Evolutionary conservation across 768 basidiomycete species (phyloP).

Genomic region (Suillus lakei): DNA sequence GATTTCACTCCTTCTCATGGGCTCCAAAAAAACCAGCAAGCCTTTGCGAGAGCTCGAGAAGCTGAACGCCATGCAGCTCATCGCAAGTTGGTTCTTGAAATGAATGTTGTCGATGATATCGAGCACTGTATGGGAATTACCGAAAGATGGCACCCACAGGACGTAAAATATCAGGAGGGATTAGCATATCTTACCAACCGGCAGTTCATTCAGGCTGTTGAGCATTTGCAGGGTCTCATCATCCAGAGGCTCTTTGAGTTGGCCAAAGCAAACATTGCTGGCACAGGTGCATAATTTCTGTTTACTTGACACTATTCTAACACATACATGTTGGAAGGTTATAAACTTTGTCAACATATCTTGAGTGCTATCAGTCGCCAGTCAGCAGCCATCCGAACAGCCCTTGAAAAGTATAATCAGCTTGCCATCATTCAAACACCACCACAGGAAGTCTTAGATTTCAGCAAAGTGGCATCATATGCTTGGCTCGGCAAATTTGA

Average conservation of each 20-base stretch:
- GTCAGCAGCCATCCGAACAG: conserved; percentile 36
- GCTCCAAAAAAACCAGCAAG: conserved; percentile 17
- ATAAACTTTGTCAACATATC: conserved; percentile 40
- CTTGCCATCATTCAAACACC: conserved; percentile 25
- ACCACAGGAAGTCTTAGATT: conserved; percentile 21
- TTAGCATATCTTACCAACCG: conserved; percentile 2
- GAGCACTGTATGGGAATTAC: conserved; percentile 29
- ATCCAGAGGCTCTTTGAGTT: conserved; percentile 44
- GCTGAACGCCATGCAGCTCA: conserved; percentile 20
- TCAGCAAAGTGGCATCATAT: conserved; percentile 22
- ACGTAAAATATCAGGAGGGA: conserved; percentile 27
- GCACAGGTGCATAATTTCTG: conserved; percentile 31
- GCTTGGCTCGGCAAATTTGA: conserved; percentile 35
- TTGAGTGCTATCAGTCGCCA: conserved; percentile 36
- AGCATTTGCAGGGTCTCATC: conserved; percentile 39
- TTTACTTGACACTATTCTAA: not conserved
- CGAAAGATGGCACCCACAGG: conserved; percentile 30
- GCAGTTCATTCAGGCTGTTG: conserved; percentile 35
- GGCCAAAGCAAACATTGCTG: conserved; percentile 40
- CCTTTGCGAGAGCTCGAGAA: conserved; percentile 27
- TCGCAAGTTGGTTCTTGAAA: conserved; percentile 16
- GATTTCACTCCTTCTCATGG: conserved; percentile 16
- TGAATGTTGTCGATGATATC: conserved; percentile 7
- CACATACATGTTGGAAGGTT: conserved; percentile 27
- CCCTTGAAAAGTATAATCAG: conserved; percentile 37